phyloP scores from a whole-genome alignment of 1,139 yeast genomes.

The Yarrowia galli region DNA sequence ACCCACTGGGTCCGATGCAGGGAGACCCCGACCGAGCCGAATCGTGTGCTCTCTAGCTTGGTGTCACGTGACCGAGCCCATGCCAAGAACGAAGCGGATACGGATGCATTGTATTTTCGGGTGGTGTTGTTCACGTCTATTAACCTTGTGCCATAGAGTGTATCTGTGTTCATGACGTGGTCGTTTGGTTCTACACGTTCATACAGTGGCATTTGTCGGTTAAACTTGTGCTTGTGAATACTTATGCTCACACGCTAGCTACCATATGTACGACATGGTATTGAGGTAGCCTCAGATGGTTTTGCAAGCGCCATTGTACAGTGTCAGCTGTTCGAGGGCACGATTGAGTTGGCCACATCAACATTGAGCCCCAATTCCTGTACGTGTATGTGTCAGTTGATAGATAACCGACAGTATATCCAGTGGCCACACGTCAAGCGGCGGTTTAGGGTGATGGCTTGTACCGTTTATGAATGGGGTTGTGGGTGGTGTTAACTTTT shows the following conservation, averaged over 20 bases:
- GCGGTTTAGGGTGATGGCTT: slow-evolving; percentile 11
- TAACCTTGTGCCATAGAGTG: too few relatives aligned
- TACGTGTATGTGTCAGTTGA: too few relatives aligned
- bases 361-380: too few relatives aligned
- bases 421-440: not conserved
- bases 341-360: not conserved
- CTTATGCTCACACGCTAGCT: not conserved
- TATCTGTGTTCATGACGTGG: too few relatives aligned
- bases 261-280: too few relatives aligned
- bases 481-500: not conserved
- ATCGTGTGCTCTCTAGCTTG: not conserved
- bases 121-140: not conserved
- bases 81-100: slow-evolving; percentile 26
- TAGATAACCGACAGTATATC: too few relatives aligned
- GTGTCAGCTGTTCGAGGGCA: too few relatives aligned
- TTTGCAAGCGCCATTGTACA: too few relatives aligned
- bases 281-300: too few relatives aligned
- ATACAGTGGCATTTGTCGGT: not conserved
- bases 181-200: not conserved
- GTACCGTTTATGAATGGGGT: slow-evolving; percentile 14
- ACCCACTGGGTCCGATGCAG: slow-evolving; percentile 25
- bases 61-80: not conserved
- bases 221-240: not conserved
- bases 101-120: not conserved
- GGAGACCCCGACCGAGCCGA: slow-evolving; percentile 22